phyloP scores from a whole-genome alignment of 2,329 filamentous ascomycete genomes.

The Tricladium varicosporioides region DNA sequence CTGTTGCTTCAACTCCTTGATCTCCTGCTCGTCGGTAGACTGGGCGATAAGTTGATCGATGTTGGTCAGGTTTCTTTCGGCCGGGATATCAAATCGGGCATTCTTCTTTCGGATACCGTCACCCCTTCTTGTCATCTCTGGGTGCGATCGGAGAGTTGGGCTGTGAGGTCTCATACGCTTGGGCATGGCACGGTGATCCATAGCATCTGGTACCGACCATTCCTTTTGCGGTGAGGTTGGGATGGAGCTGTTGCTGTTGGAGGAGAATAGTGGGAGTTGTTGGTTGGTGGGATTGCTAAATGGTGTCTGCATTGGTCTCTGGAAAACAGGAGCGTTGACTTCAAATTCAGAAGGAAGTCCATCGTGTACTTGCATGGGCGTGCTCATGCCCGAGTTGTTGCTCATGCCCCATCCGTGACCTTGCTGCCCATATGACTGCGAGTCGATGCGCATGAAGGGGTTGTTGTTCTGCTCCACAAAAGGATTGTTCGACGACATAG shows the following conservation, averaged over 20 bases:
- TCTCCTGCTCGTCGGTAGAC: slow-evolving; percentile 85
- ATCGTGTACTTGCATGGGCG: slow-evolving; percentile 70
- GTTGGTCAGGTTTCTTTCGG: slow-evolving; percentile 88
- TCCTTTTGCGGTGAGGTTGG: slow-evolving; percentile 59
- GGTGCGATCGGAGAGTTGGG: slow-evolving; percentile 67
- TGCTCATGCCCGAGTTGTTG: slow-evolving; percentile 67
- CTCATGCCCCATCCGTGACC: slow-evolving; percentile 31
- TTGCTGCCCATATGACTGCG: slow-evolving; percentile 41
- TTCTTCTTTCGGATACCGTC: slow-evolving; percentile 94
- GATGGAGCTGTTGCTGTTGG: slow-evolving; percentile 46
- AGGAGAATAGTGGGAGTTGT: slow-evolving; percentile 53
- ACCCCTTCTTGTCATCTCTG: slow-evolving; percentile 55
- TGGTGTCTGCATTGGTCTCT: slow-evolving; percentile 50
- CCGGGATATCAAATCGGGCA: slow-evolving; percentile 93
- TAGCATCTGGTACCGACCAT: slow-evolving; percentile 49
- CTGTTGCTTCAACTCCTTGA: slow-evolving; percentile 98
- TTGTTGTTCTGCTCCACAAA: slow-evolving; percentile 59
- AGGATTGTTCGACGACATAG: slow-evolving; percentile 59
- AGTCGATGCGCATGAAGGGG: slow-evolving; percentile 65
- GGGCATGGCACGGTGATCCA: slow-evolving; percentile 46
- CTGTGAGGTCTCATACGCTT: slow-evolving; percentile 67
- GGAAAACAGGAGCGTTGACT: slow-evolving; percentile 48
- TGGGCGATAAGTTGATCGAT: slow-evolving; percentile 90
- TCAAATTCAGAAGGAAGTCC: slow-evolving; percentile 58
- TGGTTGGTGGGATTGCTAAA: slow-evolving; percentile 52